Conservation (phyloP, 495 filamentous ascomycete species). For the Baudoinia panamericana region DNA sequence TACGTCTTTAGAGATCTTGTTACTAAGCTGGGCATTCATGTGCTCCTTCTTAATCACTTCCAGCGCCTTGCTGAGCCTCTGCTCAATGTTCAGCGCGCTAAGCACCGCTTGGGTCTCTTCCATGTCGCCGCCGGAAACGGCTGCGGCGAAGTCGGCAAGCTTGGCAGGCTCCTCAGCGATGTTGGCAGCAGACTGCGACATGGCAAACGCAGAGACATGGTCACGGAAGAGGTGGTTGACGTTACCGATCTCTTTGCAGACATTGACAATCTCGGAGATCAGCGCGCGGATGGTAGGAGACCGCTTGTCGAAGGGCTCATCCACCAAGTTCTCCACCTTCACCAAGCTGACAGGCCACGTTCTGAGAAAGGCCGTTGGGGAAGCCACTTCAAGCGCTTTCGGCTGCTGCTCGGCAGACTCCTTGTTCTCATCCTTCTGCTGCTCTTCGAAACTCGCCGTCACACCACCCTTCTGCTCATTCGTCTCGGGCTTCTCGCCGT, state of each 20-base stretch:
- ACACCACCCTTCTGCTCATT: constrained; percentile 77
- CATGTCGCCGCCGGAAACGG: constrained; percentile 79
- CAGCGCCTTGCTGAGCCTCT: constrained; percentile 77
- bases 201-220: constrained; percentile 92
- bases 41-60: constrained; percentile 92
- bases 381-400: neutral
- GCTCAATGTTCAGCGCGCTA: constrained; percentile 73
- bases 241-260: constrained; percentile 89
- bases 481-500: constrained; percentile 38
- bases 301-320: constrained; percentile 82
- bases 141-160: constrained; percentile 92
- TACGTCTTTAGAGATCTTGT: constrained; percentile 96
- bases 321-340: constrained; percentile 81
- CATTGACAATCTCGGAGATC: constrained; percentile 93
- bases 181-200: constrained; percentile 86
- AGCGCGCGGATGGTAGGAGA: constrained; percentile 75
- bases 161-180: constrained; percentile 89
- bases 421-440: constrained; percentile 20
- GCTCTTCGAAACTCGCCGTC: constrained; percentile 94
- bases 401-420: neutral
- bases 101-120: constrained; percentile 91
- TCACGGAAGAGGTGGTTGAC: constrained; percentile 94
- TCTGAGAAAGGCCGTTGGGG: constrained; percentile 72
- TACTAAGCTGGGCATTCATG: constrained; percentile 93
- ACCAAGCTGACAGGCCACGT: constrained; percentile 86